Conservation (phyloP, 495 filamentous ascomycete genomes). For the Cercophora samala region DNA sequence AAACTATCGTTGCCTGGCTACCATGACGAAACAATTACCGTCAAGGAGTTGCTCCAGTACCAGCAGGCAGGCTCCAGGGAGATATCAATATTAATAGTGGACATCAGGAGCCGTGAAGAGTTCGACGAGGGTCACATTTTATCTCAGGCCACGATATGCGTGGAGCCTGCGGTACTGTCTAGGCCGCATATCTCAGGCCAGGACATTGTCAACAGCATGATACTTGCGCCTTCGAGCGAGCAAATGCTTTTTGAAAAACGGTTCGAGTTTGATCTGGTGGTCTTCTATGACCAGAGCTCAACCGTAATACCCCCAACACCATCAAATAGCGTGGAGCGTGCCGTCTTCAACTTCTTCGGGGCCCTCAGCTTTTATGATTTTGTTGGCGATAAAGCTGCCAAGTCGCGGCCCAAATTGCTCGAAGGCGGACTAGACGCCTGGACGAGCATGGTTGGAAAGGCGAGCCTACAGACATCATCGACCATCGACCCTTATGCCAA, state of each 20-base stretch:
- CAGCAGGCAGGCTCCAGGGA: neutral
- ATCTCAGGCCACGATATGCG: slow-evolving; percentile 75
- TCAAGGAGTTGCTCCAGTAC: slow-evolving; percentile 33
- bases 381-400: slow-evolving; percentile 29
- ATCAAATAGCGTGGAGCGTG: slow-evolving; percentile 46
- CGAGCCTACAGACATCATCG: slow-evolving; percentile 52
- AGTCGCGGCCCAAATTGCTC: slow-evolving; percentile 65
- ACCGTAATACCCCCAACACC: slow-evolving; percentile 44
- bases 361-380: slow-evolving; percentile 82
- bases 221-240: slow-evolving; percentile 73
- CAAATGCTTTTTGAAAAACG: slow-evolving; percentile 69
- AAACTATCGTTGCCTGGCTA: slow-evolving; percentile 43
- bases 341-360: slow-evolving; percentile 67
- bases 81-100: slow-evolving; percentile 71
- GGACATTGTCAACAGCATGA: slow-evolving; percentile 75
- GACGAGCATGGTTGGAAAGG: slow-evolving; percentile 71
- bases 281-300: slow-evolving; percentile 81
- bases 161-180: slow-evolving; percentile 75
- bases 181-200: slow-evolving; percentile 78
- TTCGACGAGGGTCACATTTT: slow-evolving; percentile 88
- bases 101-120: slow-evolving; percentile 75
- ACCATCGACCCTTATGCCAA: slow-evolving; percentile 10
- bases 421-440: slow-evolving; percentile 81
- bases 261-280: slow-evolving; percentile 77
- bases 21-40: slow-evolving; percentile 59